Percentiles rank a stretch among this genome's conserved stretches.
Conservation (phyloP, 1,284 basidiomycete species). For the Trichosporon ovoides region DNA sequence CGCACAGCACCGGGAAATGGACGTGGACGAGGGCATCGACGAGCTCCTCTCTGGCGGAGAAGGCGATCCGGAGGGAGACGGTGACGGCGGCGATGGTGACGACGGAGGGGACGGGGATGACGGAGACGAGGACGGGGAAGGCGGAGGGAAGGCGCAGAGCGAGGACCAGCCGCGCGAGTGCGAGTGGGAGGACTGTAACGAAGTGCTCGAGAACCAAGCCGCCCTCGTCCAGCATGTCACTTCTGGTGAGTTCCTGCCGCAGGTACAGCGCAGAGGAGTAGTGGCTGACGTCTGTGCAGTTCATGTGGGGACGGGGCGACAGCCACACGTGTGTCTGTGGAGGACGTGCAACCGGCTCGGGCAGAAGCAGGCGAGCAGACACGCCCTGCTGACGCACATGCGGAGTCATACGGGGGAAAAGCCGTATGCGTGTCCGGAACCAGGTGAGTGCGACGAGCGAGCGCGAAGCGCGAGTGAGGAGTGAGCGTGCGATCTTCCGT, state of each 20-base stretch:
- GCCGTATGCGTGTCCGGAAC: constrained; percentile 80
- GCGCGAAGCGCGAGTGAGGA: too few species aligned
- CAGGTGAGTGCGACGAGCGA: constrained; percentile 31
- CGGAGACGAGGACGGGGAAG: too few species aligned
- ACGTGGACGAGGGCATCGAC: constrained; percentile 33
- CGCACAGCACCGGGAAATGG: constrained; percentile 26
- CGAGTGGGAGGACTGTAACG: constrained; percentile 32
- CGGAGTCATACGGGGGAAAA: constrained; percentile 96
- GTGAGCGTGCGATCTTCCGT: too few species aligned
- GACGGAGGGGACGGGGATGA: constrained; percentile 9
- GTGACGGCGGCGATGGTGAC: constrained; percentile 4
- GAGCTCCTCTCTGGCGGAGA: constrained; percentile 24
- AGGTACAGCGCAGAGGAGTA: neutral
- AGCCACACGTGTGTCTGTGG: constrained; percentile 36
- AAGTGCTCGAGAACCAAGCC: constrained; percentile 18
- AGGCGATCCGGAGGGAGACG: neutral
- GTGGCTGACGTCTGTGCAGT: constrained; percentile 19
- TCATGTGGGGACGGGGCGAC: constrained; percentile 27
- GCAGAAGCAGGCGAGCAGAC: constrained; percentile 34
- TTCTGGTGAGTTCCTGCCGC: constrained; percentile 23
- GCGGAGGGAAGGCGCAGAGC: neutral
- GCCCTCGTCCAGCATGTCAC: constrained; percentile 33
- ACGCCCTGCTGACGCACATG: constrained; percentile 58
- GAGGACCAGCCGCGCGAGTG: constrained; percentile 14
- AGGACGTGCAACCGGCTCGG: constrained; percentile 30